Conservation (phyloP, 495 filamentous ascomycete genomes). For the Xylaria sp. region DNA sequence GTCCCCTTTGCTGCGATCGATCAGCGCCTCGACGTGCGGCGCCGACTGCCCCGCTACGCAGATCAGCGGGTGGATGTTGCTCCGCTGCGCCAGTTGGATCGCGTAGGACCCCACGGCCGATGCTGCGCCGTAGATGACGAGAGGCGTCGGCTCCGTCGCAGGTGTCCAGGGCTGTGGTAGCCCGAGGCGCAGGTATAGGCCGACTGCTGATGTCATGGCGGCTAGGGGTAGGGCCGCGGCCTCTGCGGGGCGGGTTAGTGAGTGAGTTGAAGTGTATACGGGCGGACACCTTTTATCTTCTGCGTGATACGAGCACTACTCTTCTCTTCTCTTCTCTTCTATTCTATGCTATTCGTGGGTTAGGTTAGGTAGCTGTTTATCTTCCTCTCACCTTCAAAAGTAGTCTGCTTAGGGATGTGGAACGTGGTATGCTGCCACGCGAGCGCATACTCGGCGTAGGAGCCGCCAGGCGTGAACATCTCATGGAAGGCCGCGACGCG, state of each 20-base stretch:
- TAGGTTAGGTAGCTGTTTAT: background rate
- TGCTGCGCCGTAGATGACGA: conserved; percentile 64
- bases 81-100: conserved; percentile 68
- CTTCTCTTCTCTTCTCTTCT: background rate
- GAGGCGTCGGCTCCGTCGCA: conserved; percentile 52
- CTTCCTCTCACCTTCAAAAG: conserved; percentile 64
- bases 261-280: background rate
- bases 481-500: conserved; percentile 76
- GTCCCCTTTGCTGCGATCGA: conserved; percentile 72
- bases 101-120: conserved; percentile 72
- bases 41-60: conserved; percentile 67
- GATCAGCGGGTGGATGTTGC: conserved; percentile 79
- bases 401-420: conserved; percentile 67
- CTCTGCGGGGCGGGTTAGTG: conserved; percentile 50
- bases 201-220: conserved; percentile 75
- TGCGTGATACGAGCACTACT: background rate
- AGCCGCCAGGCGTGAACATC: conserved; percentile 58
- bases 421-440: conserved; percentile 71
- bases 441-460: conserved; percentile 76
- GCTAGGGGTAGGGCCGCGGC: conserved; percentile 76
- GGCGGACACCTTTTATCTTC: background rate
- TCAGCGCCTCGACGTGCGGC: conserved; percentile 62
- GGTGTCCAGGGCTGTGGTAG: conserved; percentile 72
- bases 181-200: conserved; percentile 62
- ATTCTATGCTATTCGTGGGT: background rate